Percentiles rank a stretch among this genome's conserved stretches.
Evolutionary conservation across 805 yeast genomes (phyloP).

Genomic region (Kuraishia ogatae): DNA sequence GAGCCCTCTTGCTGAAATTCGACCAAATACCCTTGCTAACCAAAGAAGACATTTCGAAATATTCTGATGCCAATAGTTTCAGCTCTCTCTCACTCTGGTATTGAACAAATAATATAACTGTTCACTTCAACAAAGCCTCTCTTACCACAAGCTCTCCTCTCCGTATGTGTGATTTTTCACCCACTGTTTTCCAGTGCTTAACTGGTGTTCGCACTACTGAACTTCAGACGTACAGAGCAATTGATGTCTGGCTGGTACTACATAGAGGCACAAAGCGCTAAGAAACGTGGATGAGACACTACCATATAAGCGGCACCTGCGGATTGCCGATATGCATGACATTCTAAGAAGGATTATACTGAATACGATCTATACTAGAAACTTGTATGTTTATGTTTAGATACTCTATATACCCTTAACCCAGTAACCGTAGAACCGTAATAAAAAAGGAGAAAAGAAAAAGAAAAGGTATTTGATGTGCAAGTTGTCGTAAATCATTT

Average conservation of each 20-base stretch:
- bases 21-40: slow-evolving; percentile 25
- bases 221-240: too few relatives aligned
- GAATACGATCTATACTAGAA: too few relatives aligned
- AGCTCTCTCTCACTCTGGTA: too few relatives aligned
- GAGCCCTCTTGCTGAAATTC: slow-evolving; percentile 23
- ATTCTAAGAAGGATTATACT: too few relatives aligned
- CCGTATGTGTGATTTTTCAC: background rate
- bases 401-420: background rate
- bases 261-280: too few relatives aligned
- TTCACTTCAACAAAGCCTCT: background rate
- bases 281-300: too few relatives aligned
- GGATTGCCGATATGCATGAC: too few relatives aligned
- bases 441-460: background rate
- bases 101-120: too few relatives aligned
- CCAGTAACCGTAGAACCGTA: background rate
- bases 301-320: too few relatives aligned
- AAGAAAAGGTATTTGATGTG: background rate
- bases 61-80: too few relatives aligned
- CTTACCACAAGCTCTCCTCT: background rate
- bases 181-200: background rate
- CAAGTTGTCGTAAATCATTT: slow-evolving; percentile 4
- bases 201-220: background rate
- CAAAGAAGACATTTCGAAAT: background rate
- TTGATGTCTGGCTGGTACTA: too few relatives aligned
- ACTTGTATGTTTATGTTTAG: too few relatives aligned